Base-by-base conservation (phyloP, 192 early-diverging fungal genomes). In the Rhizoclosmatium globosum region DNA sequence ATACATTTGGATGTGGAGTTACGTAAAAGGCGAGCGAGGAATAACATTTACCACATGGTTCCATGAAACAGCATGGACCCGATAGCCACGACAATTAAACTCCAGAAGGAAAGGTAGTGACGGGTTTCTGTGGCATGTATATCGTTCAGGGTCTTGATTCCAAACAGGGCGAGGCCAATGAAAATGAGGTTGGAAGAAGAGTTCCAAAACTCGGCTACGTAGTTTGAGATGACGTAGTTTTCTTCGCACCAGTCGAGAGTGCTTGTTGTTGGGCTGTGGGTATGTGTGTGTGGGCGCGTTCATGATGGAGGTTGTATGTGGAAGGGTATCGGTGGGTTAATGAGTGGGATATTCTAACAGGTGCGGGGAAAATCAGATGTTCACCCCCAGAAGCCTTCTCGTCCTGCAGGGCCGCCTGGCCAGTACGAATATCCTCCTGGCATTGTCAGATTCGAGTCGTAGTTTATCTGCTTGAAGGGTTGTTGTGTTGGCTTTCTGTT, bases 161-260 rank as follows among this genome's bases (percentile, higher is more conserved):
- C 93, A 38, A 91, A 83, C 53, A 90, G 62, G 0, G 91, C 89
- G 60, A 93, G 86, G 4, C 85, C 58, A 44, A 93, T 79, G 79
- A 92, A 95, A 66, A 82, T 83, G 41, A 93, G 69, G 78, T 95
- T 95, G 38, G 92, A 90, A 39, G 82, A 73, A n/a, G 93, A 91
- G 80, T 95, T 95, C 83, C 92, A 91, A 62, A 90, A 93, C 85
- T 95, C 94, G 68, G 93, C 93, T 75, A 95, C 85, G 79, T 91
- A 94, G 62, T 84, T 82, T 64, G 87, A 87, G 3, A 91, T 83
- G 41, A 84, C 84, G 48, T 95, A 95, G 86, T 94, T 93, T 71
- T 84, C 83, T 60, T 87, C 86, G 65, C 86, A 87, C 86, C 86
- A 87, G 74, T 87, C 83, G 58, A 87, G 76, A 11, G 83, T 81